A percentile compares a stretch with the other conserved stretches of the same genome.
phyloP scores from a whole-genome alignment of 805 yeast genomes.

The Nakazawaea wickerhamii region DNA sequence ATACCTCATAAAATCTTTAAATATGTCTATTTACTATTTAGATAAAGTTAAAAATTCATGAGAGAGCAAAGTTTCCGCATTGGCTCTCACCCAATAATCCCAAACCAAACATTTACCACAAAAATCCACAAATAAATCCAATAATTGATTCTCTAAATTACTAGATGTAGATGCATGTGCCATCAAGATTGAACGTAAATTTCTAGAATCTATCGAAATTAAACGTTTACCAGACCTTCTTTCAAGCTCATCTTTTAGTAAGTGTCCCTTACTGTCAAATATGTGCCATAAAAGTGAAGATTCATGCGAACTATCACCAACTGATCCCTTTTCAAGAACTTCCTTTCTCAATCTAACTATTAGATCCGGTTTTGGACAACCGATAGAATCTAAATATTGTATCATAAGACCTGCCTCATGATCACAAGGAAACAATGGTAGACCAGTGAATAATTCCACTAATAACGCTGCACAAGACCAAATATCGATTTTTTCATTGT shows the following conservation, averaged over 20 bases:
- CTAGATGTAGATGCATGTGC: constrained; percentile 12
- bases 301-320: constrained; percentile 21
- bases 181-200: constrained; percentile 18
- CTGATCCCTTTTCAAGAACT: constrained; percentile 30
- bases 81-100: constrained; percentile 28
- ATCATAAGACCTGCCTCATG: constrained; percentile 45
- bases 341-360: constrained; percentile 35
- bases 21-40: too few species aligned
- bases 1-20: too few species aligned
- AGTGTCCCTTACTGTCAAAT: constrained; percentile 26
- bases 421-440: constrained; percentile 41
- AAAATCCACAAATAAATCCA: constrained; percentile 21
- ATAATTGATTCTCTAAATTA: constrained; percentile 10
- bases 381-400: constrained; percentile 37
- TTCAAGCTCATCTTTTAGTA: constrained; percentile 18
- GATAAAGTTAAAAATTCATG: constrained; percentile 27
- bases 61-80: constrained; percentile 23
- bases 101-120: constrained; percentile 28
- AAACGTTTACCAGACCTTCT: constrained; percentile 17
- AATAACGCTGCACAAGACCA: constrained; percentile 96
- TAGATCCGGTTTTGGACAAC: constrained; percentile 37
- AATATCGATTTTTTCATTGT: constrained; percentile 52
- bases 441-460: constrained; percentile 73
- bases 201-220: constrained; percentile 15
- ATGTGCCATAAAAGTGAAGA: constrained; percentile 32